Conservation (phyloP, 2,329 filamentous ascomycete species). For the Corniculantispora saksenae region DNA sequence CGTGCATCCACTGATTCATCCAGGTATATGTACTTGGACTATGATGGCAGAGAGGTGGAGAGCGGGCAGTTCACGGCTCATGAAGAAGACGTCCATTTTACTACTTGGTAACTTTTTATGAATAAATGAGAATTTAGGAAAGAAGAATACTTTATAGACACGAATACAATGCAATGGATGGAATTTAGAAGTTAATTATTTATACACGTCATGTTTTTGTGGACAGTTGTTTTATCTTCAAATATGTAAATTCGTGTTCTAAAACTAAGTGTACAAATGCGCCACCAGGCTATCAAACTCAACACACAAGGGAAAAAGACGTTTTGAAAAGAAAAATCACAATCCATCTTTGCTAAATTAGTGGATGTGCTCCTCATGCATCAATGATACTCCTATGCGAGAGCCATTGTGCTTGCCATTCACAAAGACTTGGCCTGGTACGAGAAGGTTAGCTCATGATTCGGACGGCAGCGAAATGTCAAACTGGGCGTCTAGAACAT, state of each 20-base stretch:
- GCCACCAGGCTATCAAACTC: too few relatives aligned
- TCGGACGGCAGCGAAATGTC: not conserved
- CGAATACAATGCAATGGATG: too few relatives aligned
- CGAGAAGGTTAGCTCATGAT: not conserved
- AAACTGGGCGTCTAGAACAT: not conserved
- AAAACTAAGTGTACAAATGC: too few relatives aligned
- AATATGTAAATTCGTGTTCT: too few relatives aligned
- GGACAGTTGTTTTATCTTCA: too few relatives aligned
- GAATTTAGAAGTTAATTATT: too few relatives aligned
- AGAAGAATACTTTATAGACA: too few relatives aligned
- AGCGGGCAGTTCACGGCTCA: not conserved
- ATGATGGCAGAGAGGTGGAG: not conserved
- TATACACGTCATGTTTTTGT: too few relatives aligned
- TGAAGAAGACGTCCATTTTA: not conserved
- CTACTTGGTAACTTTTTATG: not conserved
- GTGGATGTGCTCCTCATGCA: not conserved
- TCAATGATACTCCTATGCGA: constrained; percentile 3
- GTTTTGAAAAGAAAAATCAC: too few relatives aligned
- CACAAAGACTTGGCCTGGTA: constrained; percentile 2
- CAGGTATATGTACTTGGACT: not conserved
- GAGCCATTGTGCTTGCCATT: constrained; percentile 7
- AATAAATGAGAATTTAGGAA: too few relatives aligned
- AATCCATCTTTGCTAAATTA: not conserved
- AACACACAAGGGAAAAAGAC: too few relatives aligned
- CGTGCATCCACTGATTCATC: not conserved